Base-by-base conservation (phyloP, 495 filamentous ascomycete species). In the Xylaria intraflava region DNA sequence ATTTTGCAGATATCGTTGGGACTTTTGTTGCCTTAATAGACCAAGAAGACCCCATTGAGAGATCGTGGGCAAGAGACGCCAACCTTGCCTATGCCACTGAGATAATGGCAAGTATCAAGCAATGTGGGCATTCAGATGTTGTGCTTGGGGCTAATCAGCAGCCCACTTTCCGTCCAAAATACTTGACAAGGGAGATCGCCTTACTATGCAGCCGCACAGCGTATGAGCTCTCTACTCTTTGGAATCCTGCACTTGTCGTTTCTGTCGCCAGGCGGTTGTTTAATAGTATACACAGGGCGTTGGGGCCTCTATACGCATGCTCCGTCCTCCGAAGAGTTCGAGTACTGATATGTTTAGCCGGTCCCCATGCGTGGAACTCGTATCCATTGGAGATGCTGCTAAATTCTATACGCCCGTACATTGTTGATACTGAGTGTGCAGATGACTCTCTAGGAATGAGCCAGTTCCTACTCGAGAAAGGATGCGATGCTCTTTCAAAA, bases 361-460 rank as follows among this genome's bases (percentile, higher is more conserved):
- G 89, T 7, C 62, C 76, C 16, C 74, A 81, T 16, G 88, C 87
- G 23, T 71, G 86, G 36, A 69, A 81, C 44, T 85, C 84, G 1
- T 97, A 96, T 68, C 87, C 89, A 6, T 69, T 97, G n/a, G 89
- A 97, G 62, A 94, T 96, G 90, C 72, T 91, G 0, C 73, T 97
- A 22, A 86, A 90, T 60, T 82, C 88, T 3, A 76, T 97, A 36
- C 76, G 84, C 16, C 84, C 85, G 1, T 95, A 88, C 56, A 74
- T 96, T 17, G 80, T 82, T 1, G 88, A 96, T 60, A 71, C 81
- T 2, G 82, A 90, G 61, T 97, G 91, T 66, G 86, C 90, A n/a
- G 88, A 96, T 58, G 93, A 99, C 72, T 83, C 88, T 5, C 70
- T 97, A 29, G 92, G 90, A 0, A 79, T 99, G 29, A 77, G 88